Evolutionary conservation across 495 filamentous ascomycete genomes (phyloP), one percentile per base, ranked within the genome.

Genomic region (Xylaria acuta): DNA sequence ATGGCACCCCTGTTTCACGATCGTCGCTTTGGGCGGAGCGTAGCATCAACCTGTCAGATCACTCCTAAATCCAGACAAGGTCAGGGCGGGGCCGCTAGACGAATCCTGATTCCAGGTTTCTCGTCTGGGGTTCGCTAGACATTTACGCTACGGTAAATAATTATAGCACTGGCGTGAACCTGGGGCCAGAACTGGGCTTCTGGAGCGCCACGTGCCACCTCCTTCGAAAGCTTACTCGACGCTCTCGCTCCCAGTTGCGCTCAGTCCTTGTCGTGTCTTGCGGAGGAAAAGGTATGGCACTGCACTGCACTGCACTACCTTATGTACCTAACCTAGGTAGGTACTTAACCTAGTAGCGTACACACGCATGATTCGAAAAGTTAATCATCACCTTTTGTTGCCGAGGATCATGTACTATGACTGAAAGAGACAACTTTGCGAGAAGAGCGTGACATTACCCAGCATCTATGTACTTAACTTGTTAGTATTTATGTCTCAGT

Each of bases 1-100:
- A 38, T 32, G 18, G 12, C 4, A 56, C 12, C 65, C 64, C 49
- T 25, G 65, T 67, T 67, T 67, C 65, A 56, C 65, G 47, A 67
- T 67, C 32, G 20, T 56, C 65, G 49, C 36, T 59, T 49, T n/a
- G 22, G 54, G 67, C 27, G 54, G n/a, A 47, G 67, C 27, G 40
- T 22, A 14, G 18, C 40, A 43, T 49, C n/a, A 0, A 59, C 58
- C 58, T 38, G 34, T 7, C 58, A 56, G 58, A 69, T 69, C 67
- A 32, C 51, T 69, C 36, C 67, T 34, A 18, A 25, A 69, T 47
- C 22, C 51, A 51, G 63, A 14, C 63, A 51, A 6, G 63, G 63
- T 9, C 56, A n/a, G n/a, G n/a, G n/a, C 4, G 32, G 32, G 1
- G 56, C 8, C 56, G 56, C 56, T 59, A 59, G 58, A 38, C 45